Conservation (phyloP, 2,329 filamentous ascomycete species). For the Pestalotiopsis sp. region DNA sequence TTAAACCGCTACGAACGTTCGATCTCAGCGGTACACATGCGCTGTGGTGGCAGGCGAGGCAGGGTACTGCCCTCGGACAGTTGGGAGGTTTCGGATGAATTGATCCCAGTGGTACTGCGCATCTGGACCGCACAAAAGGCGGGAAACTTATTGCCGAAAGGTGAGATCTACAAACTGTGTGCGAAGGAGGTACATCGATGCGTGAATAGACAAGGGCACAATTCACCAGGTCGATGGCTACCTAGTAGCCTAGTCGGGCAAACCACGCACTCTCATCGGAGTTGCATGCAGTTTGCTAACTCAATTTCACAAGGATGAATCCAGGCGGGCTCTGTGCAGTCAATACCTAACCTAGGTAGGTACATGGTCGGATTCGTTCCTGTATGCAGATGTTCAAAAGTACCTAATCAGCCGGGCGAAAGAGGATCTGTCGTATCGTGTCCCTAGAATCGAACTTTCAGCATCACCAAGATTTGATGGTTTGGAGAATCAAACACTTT, state of each 20-base stretch:
- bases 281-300: not conserved
- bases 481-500: too few species aligned
- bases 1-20: not conserved
- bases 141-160: too few species aligned
- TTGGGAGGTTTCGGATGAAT: too few species aligned
- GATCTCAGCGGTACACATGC: too few species aligned
- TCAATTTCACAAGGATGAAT: not conserved
- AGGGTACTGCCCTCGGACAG: too few species aligned
- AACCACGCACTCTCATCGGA: not conserved
- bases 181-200: not conserved
- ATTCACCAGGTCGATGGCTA: not conserved
- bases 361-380: not conserved
- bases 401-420: not conserved
- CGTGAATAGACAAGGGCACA: not conserved
- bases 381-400: not conserved
- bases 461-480: not conserved
- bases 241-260: not conserved
- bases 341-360: not conserved
- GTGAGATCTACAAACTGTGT: too few species aligned
- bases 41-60: too few species aligned
- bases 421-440: not conserved
- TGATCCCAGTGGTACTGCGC: too few species aligned
- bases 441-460: not conserved
- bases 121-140: too few species aligned
- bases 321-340: not conserved